phyloP scores from a whole-genome alignment of 192 early-diverging fungal genomes.

The Dissophora ornata region DNA sequence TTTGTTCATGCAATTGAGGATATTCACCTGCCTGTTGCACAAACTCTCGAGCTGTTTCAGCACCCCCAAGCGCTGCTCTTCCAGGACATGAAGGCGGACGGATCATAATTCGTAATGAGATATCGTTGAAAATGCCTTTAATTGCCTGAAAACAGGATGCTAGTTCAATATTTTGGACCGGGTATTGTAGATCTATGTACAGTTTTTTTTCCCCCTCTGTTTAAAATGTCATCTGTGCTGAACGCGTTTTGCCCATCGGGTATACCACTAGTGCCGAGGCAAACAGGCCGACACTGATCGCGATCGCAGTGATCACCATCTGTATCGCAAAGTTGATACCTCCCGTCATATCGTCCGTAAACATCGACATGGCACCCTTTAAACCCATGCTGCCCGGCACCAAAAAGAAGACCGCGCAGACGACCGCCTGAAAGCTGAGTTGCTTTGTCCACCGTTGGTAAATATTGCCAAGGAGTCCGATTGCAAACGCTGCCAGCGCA shows the following conservation, averaged over 20 bases:
- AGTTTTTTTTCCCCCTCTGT: too few species aligned
- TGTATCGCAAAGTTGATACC: slow-evolving; percentile 42
- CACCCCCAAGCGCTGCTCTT: too few species aligned
- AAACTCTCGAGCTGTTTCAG: too few species aligned
- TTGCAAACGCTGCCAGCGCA: slow-evolving; percentile 68
- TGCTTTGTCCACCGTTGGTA: slow-evolving; percentile 76
- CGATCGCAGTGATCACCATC: slow-evolving; percentile 67
- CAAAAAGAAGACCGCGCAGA: slow-evolving; percentile 81
- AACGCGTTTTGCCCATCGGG: slow-evolving; percentile 59
- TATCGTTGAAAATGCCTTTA: too few species aligned
- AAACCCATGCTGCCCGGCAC: slow-evolving; percentile 84
- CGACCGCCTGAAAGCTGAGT: slow-evolving; percentile 84
- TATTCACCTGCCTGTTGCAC: too few species aligned
- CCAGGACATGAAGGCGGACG: too few species aligned
- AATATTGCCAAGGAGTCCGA: slow-evolving; percentile 84
- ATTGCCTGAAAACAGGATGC: too few species aligned
- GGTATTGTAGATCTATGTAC: too few species aligned
- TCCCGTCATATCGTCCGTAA: slow-evolving; percentile 36
- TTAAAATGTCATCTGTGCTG: slow-evolving; percentile 61
- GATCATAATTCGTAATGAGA: too few species aligned
- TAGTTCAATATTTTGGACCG: too few species aligned
- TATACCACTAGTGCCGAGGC: slow-evolving; percentile 71
- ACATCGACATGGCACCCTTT: slow-evolving; percentile 60
- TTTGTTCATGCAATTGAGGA: too few species aligned
- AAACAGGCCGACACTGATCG: slow-evolving; percentile 77